Conservation (phyloP, 352 stramenopile genomes). For the Globisporangium irregulare region DNA sequence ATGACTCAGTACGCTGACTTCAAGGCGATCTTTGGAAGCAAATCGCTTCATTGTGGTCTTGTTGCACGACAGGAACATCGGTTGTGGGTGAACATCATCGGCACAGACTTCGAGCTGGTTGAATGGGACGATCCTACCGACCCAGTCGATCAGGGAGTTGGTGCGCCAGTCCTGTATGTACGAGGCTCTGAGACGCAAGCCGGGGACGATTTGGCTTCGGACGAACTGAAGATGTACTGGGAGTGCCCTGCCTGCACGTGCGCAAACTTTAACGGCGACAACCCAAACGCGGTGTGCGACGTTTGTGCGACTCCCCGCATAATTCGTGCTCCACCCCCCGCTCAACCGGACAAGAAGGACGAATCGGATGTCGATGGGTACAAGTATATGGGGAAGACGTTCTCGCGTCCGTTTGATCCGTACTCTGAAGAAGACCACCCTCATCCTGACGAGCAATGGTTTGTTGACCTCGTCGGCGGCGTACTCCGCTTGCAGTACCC, state of each 20-base stretch:
- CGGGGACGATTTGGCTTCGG: constrained; percentile 16
- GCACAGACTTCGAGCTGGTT: constrained; percentile 82
- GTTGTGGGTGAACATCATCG: constrained; percentile 87
- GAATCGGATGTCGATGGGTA: constrained; percentile 43
- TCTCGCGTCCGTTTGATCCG: constrained; percentile 72
- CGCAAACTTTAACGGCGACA: constrained; percentile 86
- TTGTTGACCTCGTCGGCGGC: constrained; percentile 65
- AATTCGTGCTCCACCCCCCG: constrained; percentile 18
- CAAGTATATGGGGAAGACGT: constrained; percentile 51
- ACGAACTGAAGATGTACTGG: constrained; percentile 88
- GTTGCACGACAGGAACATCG: constrained; percentile 84
- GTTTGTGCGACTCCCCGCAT: constrained; percentile 66
- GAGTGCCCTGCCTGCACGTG: constrained; percentile 81
- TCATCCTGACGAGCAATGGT: constrained; percentile 64
- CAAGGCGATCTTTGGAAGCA: constrained; percentile 78
- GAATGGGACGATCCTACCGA: constrained; percentile 85
- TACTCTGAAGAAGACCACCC: constrained; percentile 79
- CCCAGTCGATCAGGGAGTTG: constrained; percentile 79
- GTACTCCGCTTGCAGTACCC: constrained; percentile 68
- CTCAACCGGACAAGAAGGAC: constrained; percentile 25
- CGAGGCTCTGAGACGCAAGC: constrained; percentile 13
- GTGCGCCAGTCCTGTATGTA: constrained; percentile 51
- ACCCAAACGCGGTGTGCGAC: constrained; percentile 69
- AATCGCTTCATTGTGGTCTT: constrained; percentile 85
- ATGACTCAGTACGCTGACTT: constrained; percentile 90